These are phyloP conservation scores for Camellia lanceoleosa DNA, from an alignment of 148 eudicot species.

Conservation along the genomic window DNA sequence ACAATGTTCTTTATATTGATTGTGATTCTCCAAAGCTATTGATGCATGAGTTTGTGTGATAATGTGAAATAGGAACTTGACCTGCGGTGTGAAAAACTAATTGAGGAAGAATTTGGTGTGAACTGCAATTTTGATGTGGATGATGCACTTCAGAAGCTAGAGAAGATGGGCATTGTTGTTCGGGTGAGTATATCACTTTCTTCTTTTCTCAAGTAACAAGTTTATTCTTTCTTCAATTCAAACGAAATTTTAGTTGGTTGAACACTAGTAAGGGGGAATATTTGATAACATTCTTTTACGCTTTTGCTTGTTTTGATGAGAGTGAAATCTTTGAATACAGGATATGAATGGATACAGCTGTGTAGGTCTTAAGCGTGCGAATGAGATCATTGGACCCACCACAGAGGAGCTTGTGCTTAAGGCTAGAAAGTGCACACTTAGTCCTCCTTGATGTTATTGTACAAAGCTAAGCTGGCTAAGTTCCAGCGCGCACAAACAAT, in stretches of 20 bases:
- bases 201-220: not conserved
- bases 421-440: conserved; percentile 37
- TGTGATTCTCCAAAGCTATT: not conserved
- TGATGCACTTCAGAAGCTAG: conserved; percentile 82
- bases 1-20: not conserved
- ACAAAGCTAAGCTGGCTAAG: not conserved
- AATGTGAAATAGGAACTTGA: conserved; percentile 75
- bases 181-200: conserved; percentile 51
- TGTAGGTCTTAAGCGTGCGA: conserved; percentile 68
- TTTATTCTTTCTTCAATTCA: not conserved
- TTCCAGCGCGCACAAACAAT: no score
- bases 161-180: conserved; percentile 82
- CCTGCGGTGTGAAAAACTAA: conserved; percentile 68
- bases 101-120: conserved; percentile 81
- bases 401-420: conserved; percentile 74
- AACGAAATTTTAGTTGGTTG: not conserved
- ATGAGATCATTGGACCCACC: conserved; percentile 81
- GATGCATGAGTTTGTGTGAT: conserved; percentile 4
- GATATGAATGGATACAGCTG: conserved; percentile 69
- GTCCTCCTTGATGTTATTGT: conserved; percentile 12
- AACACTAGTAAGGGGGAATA: not conserved
- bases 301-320: not conserved
- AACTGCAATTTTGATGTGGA: conserved; percentile 90
- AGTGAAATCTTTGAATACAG: conserved; percentile 26
- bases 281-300: not conserved